A percentile compares a stretch with the other conserved stretches of the same genome.
phyloP scores from a whole-genome alignment of 768 basidiomycete species.

The Lyophyllum shimeji region DNA sequence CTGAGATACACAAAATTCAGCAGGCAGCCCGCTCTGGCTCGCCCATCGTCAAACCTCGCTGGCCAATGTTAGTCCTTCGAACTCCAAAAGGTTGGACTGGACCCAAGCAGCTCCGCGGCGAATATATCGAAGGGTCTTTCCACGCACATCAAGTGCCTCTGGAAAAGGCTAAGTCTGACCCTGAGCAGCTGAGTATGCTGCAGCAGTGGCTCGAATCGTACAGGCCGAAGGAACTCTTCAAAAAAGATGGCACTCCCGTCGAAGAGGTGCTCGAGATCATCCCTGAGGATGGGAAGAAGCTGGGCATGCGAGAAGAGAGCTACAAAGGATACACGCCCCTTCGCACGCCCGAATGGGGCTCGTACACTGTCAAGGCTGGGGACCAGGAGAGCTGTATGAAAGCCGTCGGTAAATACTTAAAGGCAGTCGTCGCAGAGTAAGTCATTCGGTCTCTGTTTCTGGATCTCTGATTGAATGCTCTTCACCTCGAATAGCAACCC shows the following conservation, averaged over 20 bases:
- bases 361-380: conserved; percentile 50
- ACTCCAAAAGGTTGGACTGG: conserved; percentile 84
- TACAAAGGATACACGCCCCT: conserved; percentile 65
- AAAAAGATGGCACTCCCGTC: conserved; percentile 49
- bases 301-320: conserved; percentile 70
- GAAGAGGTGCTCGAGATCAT: conserved; percentile 58
- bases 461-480: background rate
- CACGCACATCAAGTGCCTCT: conserved; percentile 89
- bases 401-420: conserved; percentile 55
- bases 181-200: conserved; percentile 61
- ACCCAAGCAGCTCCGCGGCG: conserved; percentile 64
- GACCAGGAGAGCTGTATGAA: conserved; percentile 78
- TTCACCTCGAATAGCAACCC: conserved; percentile 55
- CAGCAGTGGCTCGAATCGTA: conserved; percentile 78
- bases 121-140: conserved; percentile 80
- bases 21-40: conserved; percentile 71
- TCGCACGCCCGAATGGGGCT: conserved; percentile 63
- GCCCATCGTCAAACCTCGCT: conserved; percentile 84
- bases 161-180: conserved; percentile 62
- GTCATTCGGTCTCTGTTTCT: conserved; percentile 14
- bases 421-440: conserved; percentile 55
- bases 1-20: conserved; percentile 77
- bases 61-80: conserved; percentile 85
- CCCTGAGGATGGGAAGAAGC: conserved; percentile 56
- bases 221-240: conserved; percentile 65